phyloP scores from a whole-genome alignment of 768 basidiomycete genomes.

The Russula compacta region DNA sequence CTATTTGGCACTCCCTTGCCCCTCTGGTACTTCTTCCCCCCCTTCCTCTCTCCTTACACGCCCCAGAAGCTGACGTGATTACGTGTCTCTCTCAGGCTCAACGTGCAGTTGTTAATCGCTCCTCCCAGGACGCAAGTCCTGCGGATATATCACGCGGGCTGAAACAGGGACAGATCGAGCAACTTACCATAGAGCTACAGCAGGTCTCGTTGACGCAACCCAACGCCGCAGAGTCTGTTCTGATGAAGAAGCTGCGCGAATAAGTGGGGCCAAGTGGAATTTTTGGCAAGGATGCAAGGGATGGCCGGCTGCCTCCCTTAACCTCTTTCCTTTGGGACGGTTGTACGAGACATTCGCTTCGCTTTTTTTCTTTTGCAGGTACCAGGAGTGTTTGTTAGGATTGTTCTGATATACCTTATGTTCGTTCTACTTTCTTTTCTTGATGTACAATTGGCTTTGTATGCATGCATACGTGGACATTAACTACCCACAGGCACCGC shows the following conservation, averaged over 20 bases:
- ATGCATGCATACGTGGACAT: no score
- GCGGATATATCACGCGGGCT: slow-evolving; percentile 32
- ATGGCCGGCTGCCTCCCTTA: not conserved
- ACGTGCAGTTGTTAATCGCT: slow-evolving; percentile 22
- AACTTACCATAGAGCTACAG: slow-evolving; percentile 27
- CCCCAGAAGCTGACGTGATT: not conserved
- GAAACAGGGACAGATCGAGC: slow-evolving; percentile 34
- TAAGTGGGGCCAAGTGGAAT: no score
- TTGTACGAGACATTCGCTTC: not conserved
- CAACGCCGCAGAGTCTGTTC: not conserved
- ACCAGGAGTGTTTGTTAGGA: not conserved
- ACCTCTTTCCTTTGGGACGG: not conserved
- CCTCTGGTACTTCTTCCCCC: slow-evolving; percentile 20
- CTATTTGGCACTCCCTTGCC: slow-evolving; percentile 8
- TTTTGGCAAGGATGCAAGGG: not conserved
- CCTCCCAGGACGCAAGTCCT: slow-evolving; percentile 26
- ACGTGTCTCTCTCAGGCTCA: slow-evolving; percentile 11
- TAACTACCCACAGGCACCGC: no score
- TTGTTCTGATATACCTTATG: not conserved
- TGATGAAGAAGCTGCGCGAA: slow-evolving; percentile 1
- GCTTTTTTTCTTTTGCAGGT: not conserved
- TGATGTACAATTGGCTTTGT: not conserved
- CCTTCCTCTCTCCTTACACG: not conserved
- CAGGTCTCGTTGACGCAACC: not conserved
- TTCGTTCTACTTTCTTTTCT: not conserved